Base-by-base conservation (phyloP, 1,284 basidiomycete species). In the Wolfiporia cocos region DNA sequence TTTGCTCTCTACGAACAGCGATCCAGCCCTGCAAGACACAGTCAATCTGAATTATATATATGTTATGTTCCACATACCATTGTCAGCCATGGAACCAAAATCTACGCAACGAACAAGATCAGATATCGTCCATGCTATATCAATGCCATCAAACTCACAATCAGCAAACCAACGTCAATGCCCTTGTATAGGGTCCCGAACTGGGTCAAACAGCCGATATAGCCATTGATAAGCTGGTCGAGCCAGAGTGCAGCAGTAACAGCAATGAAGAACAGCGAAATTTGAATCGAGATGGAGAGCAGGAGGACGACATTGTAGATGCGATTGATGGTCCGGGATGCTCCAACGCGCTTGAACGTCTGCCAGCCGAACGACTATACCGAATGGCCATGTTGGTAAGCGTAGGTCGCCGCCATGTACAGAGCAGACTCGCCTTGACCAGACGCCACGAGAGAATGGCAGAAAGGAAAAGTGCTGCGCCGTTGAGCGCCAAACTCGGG, bases 301-400 rank as follows among this genome's bases (percentile, higher is more conserved):
- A 72, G 66, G 33, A 89, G 70, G 43, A 88, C 80, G 35, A 80
- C 64, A 59, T 78, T 83, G 67, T 89, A 89, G 44, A 84, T 60
- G 33, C 79, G 74, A 59, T 85, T 83, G 61, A 88, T 86, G 9
- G 69, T 71, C 48, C 77, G 65, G 5, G 79, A 85, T n/a, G 86
- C 85, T 34, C 85, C 86, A 41, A 89, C 78, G 45, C 85, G 80
- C 59, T 88, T 87, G 73, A 87, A 89, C 1, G 86, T 89, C 60
- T 86, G 81, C 85, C 84, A 88, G 34, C 85, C 82, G 55, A 85
- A 89, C 21, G 73, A 58, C 86, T 88, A 44, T 4, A 38, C 2
- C 15, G 15, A 18, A 12, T 29, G 15, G 6, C n/a, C 12, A 43
- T 42, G 20, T 49, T 20, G 44, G 45, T 32, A 18, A n/a, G n/a